Evolutionary conservation across 768 basidiomycete species (phyloP).

Genomic region (Mrakia blollopis): DNA sequence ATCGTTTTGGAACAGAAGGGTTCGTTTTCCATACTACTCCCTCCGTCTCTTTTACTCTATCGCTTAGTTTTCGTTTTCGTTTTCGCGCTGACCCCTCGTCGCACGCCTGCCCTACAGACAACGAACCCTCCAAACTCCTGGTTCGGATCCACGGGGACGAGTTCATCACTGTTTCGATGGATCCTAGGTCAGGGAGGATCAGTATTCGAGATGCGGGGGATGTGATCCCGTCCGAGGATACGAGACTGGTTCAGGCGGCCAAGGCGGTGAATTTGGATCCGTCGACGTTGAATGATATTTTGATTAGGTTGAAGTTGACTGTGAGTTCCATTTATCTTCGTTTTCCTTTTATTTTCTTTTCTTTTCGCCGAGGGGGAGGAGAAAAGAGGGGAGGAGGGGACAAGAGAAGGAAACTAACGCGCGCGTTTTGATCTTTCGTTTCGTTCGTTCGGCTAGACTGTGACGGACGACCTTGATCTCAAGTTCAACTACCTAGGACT

Average conservation of each 20-base stretch:
- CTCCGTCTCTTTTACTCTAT: background rate
- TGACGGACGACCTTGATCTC: conserved; percentile 72
- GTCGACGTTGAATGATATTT: conserved; percentile 52
- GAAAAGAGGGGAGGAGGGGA: background rate
- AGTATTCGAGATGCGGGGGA: conserved; percentile 76
- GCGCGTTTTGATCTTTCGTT: background rate
- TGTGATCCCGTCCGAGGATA: conserved; percentile 65
- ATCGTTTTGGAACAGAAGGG: conserved; percentile 22
- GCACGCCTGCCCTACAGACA: background rate
- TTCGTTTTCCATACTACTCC: background rate
- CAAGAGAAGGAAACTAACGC: background rate
- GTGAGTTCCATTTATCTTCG: conserved; percentile 50
- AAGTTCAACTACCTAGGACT: conserved; percentile 79
- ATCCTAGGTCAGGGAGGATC: conserved; percentile 70
- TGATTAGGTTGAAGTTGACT: conserved; percentile 58
- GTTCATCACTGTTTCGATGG: conserved; percentile 68
- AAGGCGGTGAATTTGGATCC: conserved; percentile 69
- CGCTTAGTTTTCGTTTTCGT: background rate
- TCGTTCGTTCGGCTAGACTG: conserved; percentile 54
- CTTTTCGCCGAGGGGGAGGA: no score
- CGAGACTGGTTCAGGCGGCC: conserved; percentile 57
- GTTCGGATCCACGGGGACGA: conserved; percentile 72
- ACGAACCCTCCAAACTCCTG: conserved; percentile 55
- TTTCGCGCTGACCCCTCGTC: background rate
- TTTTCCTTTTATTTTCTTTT: no score